phyloP scores from a whole-genome alignment of 805 yeast species.

The Alloascoidea africana region DNA sequence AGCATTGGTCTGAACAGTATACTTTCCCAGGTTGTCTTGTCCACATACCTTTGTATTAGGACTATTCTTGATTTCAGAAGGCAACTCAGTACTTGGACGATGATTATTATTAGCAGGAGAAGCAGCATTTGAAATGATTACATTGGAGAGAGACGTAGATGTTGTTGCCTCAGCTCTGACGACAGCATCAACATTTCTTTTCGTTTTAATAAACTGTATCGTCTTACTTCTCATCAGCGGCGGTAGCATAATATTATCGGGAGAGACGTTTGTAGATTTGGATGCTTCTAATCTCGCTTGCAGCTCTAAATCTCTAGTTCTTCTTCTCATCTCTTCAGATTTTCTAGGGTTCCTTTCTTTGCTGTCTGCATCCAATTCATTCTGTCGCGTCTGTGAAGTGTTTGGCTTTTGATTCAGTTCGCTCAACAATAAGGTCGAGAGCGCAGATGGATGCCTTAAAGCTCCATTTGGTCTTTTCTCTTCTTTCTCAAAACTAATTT shows the following conservation, averaged over 20 bases:
- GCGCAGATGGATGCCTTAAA: not conserved
- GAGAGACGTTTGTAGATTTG: not conserved
- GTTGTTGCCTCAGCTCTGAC: not conserved
- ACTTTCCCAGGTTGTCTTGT: not conserved
- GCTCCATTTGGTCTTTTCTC: not conserved
- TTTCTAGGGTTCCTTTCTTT: too few species aligned
- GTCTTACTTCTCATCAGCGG: not conserved
- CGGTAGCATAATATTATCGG: conserved; percentile 1
- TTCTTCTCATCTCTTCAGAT: too few species aligned
- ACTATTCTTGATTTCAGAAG: not conserved
- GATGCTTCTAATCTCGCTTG: not conserved
- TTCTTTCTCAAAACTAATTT: not conserved
- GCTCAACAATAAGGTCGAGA: not conserved
- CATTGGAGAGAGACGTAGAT: not conserved
- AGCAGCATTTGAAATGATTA: not conserved
- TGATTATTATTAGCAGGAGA: not conserved
- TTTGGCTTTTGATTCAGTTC: too few species aligned
- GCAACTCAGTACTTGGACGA: not conserved
- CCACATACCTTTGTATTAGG: not conserved
- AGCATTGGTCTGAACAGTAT: not conserved
- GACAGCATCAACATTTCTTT: not conserved
- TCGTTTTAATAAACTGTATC: not conserved
- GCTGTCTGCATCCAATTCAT: too few species aligned
- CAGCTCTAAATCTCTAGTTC: not conserved
- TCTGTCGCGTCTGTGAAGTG: too few species aligned